A percentile compares a stretch with the other conserved stretches of the same genome.
Conservation (phyloP, 441 rosid genomes). For the Populus hybrid region DNA sequence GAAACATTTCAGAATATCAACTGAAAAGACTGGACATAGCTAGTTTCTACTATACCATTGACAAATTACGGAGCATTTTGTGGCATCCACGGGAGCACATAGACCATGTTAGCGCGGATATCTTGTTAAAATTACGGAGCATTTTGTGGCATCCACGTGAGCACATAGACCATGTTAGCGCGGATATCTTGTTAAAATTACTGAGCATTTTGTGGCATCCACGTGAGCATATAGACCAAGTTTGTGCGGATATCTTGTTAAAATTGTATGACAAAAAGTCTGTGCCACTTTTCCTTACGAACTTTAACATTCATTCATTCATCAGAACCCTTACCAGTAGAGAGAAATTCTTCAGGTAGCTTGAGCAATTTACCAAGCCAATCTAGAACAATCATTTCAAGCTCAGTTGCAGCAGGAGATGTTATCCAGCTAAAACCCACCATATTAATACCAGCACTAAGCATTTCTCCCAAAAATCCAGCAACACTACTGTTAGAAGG, state of each 20-base stretch:
- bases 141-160: too few relatives aligned
- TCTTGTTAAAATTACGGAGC: too few relatives aligned
- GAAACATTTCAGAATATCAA: not conserved
- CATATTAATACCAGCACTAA: constrained; percentile 68
- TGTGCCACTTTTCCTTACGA: not conserved
- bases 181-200: too few relatives aligned
- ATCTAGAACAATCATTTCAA: constrained; percentile 78
- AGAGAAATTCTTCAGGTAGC: constrained; percentile 72
- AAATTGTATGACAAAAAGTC: not conserved
- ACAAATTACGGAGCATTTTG: not conserved
- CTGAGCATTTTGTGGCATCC: not conserved
- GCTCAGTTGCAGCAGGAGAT: constrained; percentile 90
- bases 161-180: too few relatives aligned
- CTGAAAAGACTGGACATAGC: not conserved
- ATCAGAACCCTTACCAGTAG: constrained; percentile 40
- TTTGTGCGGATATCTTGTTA: too few relatives aligned
- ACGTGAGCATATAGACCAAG: not conserved
- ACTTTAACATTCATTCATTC: not conserved
- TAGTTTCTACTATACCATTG: not conserved
- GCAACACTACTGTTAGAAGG: constrained; percentile 80
- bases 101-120: not conserved
- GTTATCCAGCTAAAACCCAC: constrained; percentile 87
- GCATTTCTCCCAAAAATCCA: constrained; percentile 91
- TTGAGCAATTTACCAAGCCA: constrained; percentile 84
- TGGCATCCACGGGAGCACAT: not conserved